Percentiles rank a stretch among this genome's conserved stretches.
These are phyloP conservation scores for Beauveria bassiana DNA, from an alignment of 2,329 filamentous ascomycete species.

Conservation along the genomic window DNA sequence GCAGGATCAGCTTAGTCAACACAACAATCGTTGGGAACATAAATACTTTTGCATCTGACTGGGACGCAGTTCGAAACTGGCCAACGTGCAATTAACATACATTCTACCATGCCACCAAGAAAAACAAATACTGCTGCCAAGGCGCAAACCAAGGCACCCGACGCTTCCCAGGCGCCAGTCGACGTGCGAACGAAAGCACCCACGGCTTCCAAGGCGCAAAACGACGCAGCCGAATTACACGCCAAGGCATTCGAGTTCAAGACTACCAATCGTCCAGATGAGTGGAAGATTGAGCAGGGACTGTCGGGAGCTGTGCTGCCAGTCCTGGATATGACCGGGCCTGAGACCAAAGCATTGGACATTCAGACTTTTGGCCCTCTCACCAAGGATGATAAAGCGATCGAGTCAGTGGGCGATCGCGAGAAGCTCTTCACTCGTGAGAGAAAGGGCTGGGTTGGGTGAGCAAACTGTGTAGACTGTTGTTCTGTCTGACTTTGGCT, in stretches of 20 bases:
- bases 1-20: background rate
- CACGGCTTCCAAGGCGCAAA: no score
- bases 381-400: conserved; percentile 33
- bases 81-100: background rate
- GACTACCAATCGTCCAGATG: conserved; percentile 30
- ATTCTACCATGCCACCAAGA: background rate
- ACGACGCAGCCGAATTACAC: background rate
- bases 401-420: conserved; percentile 31
- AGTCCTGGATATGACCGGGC: conserved; percentile 37
- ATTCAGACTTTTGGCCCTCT: conserved; percentile 22
- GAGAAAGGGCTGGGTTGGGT: conserved; percentile 28
- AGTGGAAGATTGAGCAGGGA: conserved; percentile 48
- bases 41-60: background rate
- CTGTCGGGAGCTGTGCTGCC: conserved; percentile 37
- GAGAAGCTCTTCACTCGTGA: conserved; percentile 20
- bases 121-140: background rate
- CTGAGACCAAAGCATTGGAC: conserved; percentile 23
- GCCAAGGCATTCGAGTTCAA: background rate
- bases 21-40: background rate
- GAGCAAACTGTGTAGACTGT: conserved; percentile 2
- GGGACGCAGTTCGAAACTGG: background rate
- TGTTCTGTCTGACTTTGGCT: background rate
- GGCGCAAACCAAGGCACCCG: no score
- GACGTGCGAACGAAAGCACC: no score
- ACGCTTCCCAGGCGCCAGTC: no score